phyloP scores from a whole-genome alignment of 192 early-diverging fungal species.

The Pilobolus umbonatus region DNA sequence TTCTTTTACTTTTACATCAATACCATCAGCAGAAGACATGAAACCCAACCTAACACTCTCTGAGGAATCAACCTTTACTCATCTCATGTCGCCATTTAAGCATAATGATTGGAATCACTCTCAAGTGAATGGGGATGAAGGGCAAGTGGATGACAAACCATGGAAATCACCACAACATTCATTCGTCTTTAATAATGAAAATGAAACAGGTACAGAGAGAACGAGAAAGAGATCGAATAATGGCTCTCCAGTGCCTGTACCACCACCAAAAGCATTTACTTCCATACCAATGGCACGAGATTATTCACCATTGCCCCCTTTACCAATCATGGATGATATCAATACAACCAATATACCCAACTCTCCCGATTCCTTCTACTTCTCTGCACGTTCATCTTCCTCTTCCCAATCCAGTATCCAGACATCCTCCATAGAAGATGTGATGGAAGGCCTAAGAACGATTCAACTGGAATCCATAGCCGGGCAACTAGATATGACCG shows the following conservation, averaged over 20 bases:
- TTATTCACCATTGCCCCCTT: neutral
- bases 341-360: neutral
- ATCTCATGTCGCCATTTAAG: no score
- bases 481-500: neutral
- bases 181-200: neutral
- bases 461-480: neutral
- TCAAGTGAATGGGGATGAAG: neutral
- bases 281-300: neutral
- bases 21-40: neutral
- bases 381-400: conserved; percentile 2
- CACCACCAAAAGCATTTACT: neutral
- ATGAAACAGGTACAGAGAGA: neutral
- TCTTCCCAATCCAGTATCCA: neutral
- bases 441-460: neutral
- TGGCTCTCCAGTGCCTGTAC: neutral
- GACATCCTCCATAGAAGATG: neutral
- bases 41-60: neutral
- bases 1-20: neutral
- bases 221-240: neutral
- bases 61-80: no score
- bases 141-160: neutral
- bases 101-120: no score
- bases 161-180: neutral
- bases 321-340: neutral
- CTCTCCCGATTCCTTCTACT: conserved; percentile 10